Conservation (phyloP, 2,329 filamentous ascomycete genomes). For the Verticillium zaregamsianum region DNA sequence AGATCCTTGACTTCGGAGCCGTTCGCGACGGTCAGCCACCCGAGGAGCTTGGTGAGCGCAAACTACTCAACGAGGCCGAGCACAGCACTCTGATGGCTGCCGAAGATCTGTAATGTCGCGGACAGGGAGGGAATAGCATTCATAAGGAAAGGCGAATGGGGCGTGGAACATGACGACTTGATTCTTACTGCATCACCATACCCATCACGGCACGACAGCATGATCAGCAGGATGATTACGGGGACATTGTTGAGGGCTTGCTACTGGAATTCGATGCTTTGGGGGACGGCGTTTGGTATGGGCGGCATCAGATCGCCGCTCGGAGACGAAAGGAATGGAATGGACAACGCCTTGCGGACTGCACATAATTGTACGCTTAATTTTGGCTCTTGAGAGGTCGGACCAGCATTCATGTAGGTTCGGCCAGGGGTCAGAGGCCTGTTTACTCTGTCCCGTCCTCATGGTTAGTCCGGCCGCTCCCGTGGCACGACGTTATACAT, state of each 20-base stretch:
- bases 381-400: not conserved
- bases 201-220: not conserved
- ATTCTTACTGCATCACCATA: not conserved
- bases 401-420: not conserved
- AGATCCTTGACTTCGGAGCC: constrained; percentile 98
- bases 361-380: not conserved
- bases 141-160: not conserved
- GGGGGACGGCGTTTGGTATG: not conserved
- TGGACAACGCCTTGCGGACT: not conserved
- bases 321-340: not conserved
- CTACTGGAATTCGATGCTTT: not conserved
- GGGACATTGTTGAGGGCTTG: not conserved
- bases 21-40: constrained; percentile 79
- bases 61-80: constrained; percentile 58
- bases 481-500: not conserved
- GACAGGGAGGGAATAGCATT: not conserved
- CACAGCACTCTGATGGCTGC: constrained; percentile 45
- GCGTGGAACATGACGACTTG: not conserved
- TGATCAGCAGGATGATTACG: not conserved
- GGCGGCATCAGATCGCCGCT: not conserved
- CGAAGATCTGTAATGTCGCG: not conserved
- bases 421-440: not conserved
- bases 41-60: constrained; percentile 74
- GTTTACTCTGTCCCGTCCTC: not conserved
- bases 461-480: not conserved